Base-by-base conservation (phyloP, 1,284 basidiomycete species). In the Leccinum fallax region DNA sequence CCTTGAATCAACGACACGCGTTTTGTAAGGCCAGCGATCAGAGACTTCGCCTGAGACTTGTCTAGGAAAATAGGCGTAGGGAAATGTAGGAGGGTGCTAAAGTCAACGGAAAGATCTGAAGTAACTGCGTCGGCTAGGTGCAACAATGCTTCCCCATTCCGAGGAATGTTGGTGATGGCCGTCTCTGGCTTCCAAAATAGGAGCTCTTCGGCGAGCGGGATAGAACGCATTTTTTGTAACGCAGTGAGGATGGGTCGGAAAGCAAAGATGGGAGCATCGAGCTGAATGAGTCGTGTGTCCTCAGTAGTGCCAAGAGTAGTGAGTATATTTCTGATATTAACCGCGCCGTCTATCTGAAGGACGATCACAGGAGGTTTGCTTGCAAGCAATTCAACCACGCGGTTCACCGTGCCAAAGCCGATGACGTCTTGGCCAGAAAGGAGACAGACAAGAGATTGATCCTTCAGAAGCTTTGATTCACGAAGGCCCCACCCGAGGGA, bases 1-100 rank as follows among this genome's bases (percentile, higher is more conserved):
- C 87, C 87, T 71, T 89, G 87, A 5, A 89, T 85, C 11, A 89
- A 67, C 0, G 85, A 83, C 2, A 89, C 74, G 6, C 69, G 72
- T 61, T 86, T 82, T 0, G 74, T 79, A 4, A 89, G 74, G 0
- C 82, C 83, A 1, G 80, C 69, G 1, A 85, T 53, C 4, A 88
- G 73, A 0, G 86, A 85, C 0, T 57, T 65, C 0, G 78, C 76
- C 67, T 89, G 87, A 0, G 84, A 77, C 0, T 67, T 43, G 66
- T 89, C 88, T 0, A 89, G 78, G 8, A 61, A 58, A 52, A 87
- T 78, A 1, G 69, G 59, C 54, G 73, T 77, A 0, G 74, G 43
- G 80, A 13, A 78, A 77, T 66, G 82, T 0, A 77, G 71, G 0
- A 67, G 4, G 0, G 26, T 0, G 13, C 9, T 49, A 73, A 89